These are phyloP conservation scores for Blastobotrys mokoenaii DNA, from an alignment of 805 yeast species.

Conservation along the genomic window DNA sequence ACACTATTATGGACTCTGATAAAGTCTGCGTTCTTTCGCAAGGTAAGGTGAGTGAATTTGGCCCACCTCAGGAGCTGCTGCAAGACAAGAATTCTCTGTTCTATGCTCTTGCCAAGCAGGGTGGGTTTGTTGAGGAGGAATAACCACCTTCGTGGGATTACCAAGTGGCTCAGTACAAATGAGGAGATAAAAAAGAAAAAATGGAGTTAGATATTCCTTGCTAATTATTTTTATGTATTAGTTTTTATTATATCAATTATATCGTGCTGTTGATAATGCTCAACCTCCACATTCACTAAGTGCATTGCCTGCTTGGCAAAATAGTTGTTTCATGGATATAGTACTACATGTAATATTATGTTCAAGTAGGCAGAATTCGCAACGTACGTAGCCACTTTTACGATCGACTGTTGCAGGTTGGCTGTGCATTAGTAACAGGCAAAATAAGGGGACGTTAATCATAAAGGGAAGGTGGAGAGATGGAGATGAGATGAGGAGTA, in stretches of 20 bases:
- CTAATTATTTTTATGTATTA: not conserved
- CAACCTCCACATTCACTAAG: not conserved
- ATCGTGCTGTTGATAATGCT: too few species aligned
- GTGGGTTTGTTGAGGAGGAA: conserved; percentile 48
- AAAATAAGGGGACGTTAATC: too few species aligned
- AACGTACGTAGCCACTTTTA: too few species aligned
- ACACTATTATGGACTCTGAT: conserved; percentile 81
- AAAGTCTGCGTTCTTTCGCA: conserved; percentile 63
- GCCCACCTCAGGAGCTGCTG: conserved; percentile 57
- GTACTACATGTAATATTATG: not conserved
- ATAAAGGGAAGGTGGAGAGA: too few species aligned
- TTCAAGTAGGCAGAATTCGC: not conserved
- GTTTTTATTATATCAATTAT: too few species aligned
- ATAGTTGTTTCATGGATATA: not conserved
- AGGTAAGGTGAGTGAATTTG: conserved; percentile 74
- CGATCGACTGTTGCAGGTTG: too few species aligned
- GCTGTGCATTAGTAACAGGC: too few species aligned
- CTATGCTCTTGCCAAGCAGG: conserved; percentile 67
- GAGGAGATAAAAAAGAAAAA: not conserved
- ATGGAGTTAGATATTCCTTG: not conserved
- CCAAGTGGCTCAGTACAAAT: not conserved
- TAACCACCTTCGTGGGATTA: not conserved
- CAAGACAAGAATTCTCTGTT: conserved; percentile 58
- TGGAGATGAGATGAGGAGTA: too few species aligned
- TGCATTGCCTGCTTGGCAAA: not conserved